These are phyloP conservation scores for Plenodomus tracheiphilus DNA, from an alignment of 2,329 filamentous ascomycete species.

Conservation along the genomic window DNA sequence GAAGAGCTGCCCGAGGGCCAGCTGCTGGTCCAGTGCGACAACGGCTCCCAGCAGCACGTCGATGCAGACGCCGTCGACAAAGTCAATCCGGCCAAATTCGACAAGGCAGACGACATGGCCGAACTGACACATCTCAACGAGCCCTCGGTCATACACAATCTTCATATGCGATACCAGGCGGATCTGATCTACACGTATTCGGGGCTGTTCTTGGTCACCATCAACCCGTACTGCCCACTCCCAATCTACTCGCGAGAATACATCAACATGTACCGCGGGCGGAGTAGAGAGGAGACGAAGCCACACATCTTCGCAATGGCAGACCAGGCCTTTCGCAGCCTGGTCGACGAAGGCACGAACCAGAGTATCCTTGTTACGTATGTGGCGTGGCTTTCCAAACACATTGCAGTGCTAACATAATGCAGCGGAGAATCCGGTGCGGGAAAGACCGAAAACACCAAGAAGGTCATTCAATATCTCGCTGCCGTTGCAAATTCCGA, in stretches of 20 bases:
- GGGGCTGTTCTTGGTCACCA: conserved; percentile 91
- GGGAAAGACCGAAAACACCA: conserved; percentile 98
- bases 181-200: conserved; percentile 98
- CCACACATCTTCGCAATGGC: conserved; percentile 98
- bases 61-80: conserved; percentile 90
- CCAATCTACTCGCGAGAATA: conserved; percentile 97
- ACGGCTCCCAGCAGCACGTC: conserved; percentile 91
- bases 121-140: conserved; percentile 98
- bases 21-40: conserved; percentile 88
- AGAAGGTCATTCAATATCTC: conserved; percentile 98
- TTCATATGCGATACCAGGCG: conserved; percentile 91
- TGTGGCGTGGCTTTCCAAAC: conserved; percentile 27
- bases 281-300: conserved; percentile 88
- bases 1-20: conserved; percentile 72
- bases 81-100: conserved; percentile 98
- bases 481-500: conserved; percentile 91
- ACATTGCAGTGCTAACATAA: conserved; percentile 16
- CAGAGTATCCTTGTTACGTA: conserved; percentile 95
- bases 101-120: conserved; percentile 99
- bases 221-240: conserved; percentile 93
- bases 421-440: conserved; percentile 86
- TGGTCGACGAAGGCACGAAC: conserved; percentile 93
- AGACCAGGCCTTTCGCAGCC: conserved; percentile 91
- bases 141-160: conserved; percentile 94
- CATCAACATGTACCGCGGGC: conserved; percentile 95